These are phyloP conservation scores for Sambucus nigra DNA, from an alignment of 129 eudicot species.

Conservation along the genomic window DNA sequence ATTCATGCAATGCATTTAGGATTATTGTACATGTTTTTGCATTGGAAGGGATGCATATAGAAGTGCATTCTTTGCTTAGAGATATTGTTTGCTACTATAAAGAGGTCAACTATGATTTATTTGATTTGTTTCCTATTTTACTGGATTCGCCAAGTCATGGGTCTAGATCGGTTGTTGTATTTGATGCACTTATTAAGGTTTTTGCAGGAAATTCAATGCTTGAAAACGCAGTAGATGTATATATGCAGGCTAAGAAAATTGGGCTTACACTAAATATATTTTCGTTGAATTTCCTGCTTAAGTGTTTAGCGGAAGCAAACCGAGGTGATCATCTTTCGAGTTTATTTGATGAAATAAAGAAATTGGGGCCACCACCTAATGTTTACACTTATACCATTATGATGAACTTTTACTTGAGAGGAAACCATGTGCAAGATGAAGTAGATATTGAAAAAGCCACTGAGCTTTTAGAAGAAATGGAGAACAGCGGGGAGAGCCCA, in stretches of 20 bases:
- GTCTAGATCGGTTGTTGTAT: constrained; percentile 9
- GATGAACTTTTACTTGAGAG: constrained; percentile 24
- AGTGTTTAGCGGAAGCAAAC: constrained; percentile 28
- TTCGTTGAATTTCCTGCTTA: constrained; percentile 40
- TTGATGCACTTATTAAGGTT: constrained; percentile 30
- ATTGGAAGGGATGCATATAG: constrained; percentile 23
- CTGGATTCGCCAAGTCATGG: constrained; percentile 14
- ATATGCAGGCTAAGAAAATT: constrained; percentile 11
- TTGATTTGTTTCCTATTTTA: constrained; percentile 13
- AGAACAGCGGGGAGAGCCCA: constrained; percentile 17
- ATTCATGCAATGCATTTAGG: constrained; percentile 18
- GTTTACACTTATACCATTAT: constrained; percentile 30
- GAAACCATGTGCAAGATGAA: not conserved
- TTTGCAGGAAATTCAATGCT: constrained; percentile 30
- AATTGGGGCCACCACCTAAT: constrained; percentile 35
- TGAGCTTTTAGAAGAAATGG: constrained; percentile 26
- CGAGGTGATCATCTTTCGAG: constrained; percentile 11
- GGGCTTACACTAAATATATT: constrained; percentile 18
- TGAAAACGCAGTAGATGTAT: constrained; percentile 25
- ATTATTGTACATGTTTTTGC: constrained; percentile 31
- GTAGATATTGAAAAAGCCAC: constrained; percentile 18
- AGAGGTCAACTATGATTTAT: constrained; percentile 18
- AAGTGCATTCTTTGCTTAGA: constrained; percentile 30
- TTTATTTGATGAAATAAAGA: constrained; percentile 28
- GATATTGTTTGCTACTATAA: constrained; percentile 22